These are phyloP conservation scores for Metschnikowia baotianmanensis DNA, from an alignment of 805 yeast species.

Conservation along the genomic window DNA sequence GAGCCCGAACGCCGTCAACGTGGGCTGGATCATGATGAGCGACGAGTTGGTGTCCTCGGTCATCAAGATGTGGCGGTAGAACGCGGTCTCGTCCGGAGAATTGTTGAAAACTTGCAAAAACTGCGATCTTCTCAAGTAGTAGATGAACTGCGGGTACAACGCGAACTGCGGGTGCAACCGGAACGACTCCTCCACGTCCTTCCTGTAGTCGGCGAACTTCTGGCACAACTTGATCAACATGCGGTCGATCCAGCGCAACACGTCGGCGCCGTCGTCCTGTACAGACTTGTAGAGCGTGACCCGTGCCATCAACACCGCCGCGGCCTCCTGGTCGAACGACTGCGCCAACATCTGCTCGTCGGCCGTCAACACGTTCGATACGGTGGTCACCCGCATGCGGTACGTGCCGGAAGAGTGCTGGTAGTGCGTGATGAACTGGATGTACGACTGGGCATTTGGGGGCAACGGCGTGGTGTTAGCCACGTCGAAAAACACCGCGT, in stretches of 20 bases:
- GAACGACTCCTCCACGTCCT: conserved; percentile 80
- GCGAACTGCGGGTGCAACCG: conserved; percentile 80
- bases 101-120: conserved; percentile 94
- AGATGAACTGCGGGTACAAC: conserved; percentile 92
- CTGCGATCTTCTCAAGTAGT: conserved; percentile 93
- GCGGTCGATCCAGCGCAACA: conserved; percentile 92
- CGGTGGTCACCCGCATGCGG: conserved; percentile 87
- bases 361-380: conserved; percentile 53
- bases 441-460: conserved; percentile 48
- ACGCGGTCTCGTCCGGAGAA: conserved; percentile 98
- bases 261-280: conserved; percentile 87
- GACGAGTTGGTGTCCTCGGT: conserved; percentile 93
- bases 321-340: conserved; percentile 98
- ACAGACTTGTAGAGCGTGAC: conserved; percentile 80
- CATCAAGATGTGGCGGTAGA: conserved; percentile 87
- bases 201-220: conserved; percentile 88
- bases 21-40: conserved; percentile 96
- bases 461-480: conserved; percentile 45
- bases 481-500: conserved; percentile 87
- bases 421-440: conserved; percentile 88
- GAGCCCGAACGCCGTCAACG: conserved; percentile 80
- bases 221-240: conserved; percentile 87
- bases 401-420: conserved; percentile 94
- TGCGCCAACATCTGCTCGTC: conserved; percentile 47
- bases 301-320: conserved; percentile 91